phyloP scores from a whole-genome alignment of 495 filamentous ascomycete species.

The Aspergillus taichungensis region DNA sequence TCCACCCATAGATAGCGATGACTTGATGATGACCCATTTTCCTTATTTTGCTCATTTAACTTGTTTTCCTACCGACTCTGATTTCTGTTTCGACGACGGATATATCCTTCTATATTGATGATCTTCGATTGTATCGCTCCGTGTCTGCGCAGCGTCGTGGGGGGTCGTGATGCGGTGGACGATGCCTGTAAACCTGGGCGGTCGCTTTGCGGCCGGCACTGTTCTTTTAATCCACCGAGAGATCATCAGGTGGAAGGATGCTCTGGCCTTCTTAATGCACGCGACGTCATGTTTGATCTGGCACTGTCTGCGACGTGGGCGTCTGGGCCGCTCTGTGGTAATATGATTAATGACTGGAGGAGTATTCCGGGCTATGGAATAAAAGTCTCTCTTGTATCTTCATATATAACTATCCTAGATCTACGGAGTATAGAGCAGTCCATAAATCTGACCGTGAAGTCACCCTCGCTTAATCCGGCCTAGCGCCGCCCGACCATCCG shows the following conservation, averaged over 20 bases:
- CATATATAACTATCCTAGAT: too few relatives aligned
- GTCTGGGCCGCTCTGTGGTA: too few relatives aligned
- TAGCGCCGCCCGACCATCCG: conserved; percentile 6
- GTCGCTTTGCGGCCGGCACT: too few relatives aligned
- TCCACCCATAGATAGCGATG: conserved; percentile 18
- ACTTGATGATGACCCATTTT: conserved; percentile 12
- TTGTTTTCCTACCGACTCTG: conserved; percentile 1
- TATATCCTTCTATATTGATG: conserved; percentile 10
- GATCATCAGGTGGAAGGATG: too few relatives aligned
- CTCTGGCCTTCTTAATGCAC: too few relatives aligned
- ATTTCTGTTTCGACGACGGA: conserved; percentile 3
- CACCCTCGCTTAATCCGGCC: conserved; percentile 9
- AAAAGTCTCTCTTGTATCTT: too few relatives aligned
- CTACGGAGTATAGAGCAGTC: too few relatives aligned
- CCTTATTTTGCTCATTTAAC: conserved; percentile 2
- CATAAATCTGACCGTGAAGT: neutral
- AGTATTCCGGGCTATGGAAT: too few relatives aligned
- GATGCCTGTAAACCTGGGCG: conserved; percentile 1
- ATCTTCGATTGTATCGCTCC: conserved; percentile 5
- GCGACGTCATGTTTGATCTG: too few relatives aligned
- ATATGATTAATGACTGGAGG: too few relatives aligned
- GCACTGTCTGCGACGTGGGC: too few relatives aligned
- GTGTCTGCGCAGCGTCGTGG: conserved; percentile 1
- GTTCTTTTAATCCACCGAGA: too few relatives aligned
- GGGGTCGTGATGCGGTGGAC: conserved; percentile 1